Evolutionary conservation across 176 grass and related monocot species (phyloP), one percentile per base, ranked within the genome.

Genomic region (Zizania latifolia): DNA sequence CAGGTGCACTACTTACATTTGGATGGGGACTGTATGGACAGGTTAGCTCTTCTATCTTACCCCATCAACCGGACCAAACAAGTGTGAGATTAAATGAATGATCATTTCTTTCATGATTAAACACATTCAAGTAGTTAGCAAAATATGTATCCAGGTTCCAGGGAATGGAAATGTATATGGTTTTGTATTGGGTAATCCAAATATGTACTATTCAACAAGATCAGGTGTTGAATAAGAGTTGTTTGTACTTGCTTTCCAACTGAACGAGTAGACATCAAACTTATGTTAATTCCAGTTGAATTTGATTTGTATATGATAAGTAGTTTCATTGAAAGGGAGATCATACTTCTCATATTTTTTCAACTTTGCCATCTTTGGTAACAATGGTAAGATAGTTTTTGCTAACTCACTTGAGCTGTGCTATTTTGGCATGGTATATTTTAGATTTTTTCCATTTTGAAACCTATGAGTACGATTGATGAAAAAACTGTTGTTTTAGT

Each of bases 1-100:
- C 89, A 19, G 96, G 96, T 76, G 87, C 89, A 37, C 37, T 99
- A 73, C 82, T 99, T 70, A 94, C 92, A 39, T 99, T 99, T 80
- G 96, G 96, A 50, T 99, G 96, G 96, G 96, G 96, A 30, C 80
- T 99, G 32, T 92, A 99, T 19, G 96, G 96, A 43, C 96, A 99
- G 90, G 96, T 99, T 84, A 84, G 69, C 48, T 12, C 22, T 68
- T 64, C 16, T 29, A 69, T 78, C 59, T 75, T 50, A 23, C 2
- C 39, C 23, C 13, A 65, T 71, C 38, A 37, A 23, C 36, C 26
- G 28, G 40, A 67, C 50, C 50, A 78, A 72, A 43, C n/a, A 41
- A 67, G 16, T 44, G 41, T 33, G 33, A 50, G 9, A 43, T 51
- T 58, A 39, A 58, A 33, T 46, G 23, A 28, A 36, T 60, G 17